Evolutionary conservation across 1,139 yeast genomes (phyloP), one percentile per base, ranked within the genome.

Genomic region (Geotrichum aggregatum): DNA sequence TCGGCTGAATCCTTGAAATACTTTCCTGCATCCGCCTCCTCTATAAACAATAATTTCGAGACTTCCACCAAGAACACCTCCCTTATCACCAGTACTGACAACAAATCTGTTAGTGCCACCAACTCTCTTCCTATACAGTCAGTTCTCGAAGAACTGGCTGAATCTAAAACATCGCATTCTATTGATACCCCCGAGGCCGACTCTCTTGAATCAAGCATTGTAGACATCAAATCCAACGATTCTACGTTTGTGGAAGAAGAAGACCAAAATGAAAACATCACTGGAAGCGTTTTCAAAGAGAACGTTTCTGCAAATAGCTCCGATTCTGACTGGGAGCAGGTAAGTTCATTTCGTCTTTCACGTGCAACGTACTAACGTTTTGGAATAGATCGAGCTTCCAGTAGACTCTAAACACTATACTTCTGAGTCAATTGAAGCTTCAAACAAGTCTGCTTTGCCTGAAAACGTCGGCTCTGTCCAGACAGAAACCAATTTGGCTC

Each of bases 251-350:
- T 40, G 24, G 43, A 40, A 11, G 28, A 24, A 5, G 43, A 40
- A 22, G 10, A 40, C 18, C 6, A 33, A 4, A 4, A 33, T 33
- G 36, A 13, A 14, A n/a, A 19, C 5, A 11, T 21, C 30, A 14
- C 19, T 11, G 30, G 24, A 11, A 22, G 30, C 13, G 43, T 6
- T 14, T 18, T 30, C 30, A 40, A 40, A 13, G 43, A 40, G 13
- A 40, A 11, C 8, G 3, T 40, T 21, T 14, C 4, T 8, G 19
- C 43, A 5, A 24, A 24, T 24, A 14, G 13, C 24, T 19, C 28
- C 10, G 43, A 40, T 40, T 40, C 43, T 6, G 43, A 40, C 13
- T 40, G 43, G 43, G 43, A 40, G 21, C 28, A 40, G 14, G 43
- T 40, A 22, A 22, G 28, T 18, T 36, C 16, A 13, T 16, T 14